Evolutionary conservation across 495 filamentous ascomycete species (phyloP), one percentile per base, ranked within the genome.

Genomic region (Penicillium salamii): DNA sequence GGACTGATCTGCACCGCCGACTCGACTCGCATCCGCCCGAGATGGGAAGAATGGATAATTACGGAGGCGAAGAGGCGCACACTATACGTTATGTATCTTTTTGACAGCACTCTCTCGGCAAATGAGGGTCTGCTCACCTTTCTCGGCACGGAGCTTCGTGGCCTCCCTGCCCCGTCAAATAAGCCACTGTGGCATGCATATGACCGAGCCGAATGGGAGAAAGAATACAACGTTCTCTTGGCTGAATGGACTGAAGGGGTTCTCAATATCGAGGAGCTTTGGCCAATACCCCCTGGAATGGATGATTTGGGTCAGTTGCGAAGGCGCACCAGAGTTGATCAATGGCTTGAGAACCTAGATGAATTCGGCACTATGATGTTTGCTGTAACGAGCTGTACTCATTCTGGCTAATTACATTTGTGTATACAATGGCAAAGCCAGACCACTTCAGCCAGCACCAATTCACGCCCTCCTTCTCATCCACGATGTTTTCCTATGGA

Each of bases 11-110:
- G n/a, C n/a, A n/a, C n/a, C n/a, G n/a, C n/a, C n/a, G n/a, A n/a
- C n/a, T n/a, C n/a, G n/a, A n/a, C n/a, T n/a, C n/a, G n/a, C 0
- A 51, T 53, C 3, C 63, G 69, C 2, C 76, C 75, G 2, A 56
- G 23, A 15, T 79, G 75, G 77, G 74, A 78, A 53, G 66, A 68
- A 3, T 79, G 74, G 75, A 76, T 79, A 26, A 53, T 76, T 3
- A 70, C 65, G 12, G 62, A 68, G 11, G 55, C 75, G 12, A 78
- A 76, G 46, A 66, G 73, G 14, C 73, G 77, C 2, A 65, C 74
- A 7, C 33, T 79, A 2, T 70, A 65, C 31, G 58, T 65, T 0
- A 74, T 77, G 69, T 78, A 78, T 43, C 57, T 79, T n/a, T 76
- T 79, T 46, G 69, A 59, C 41, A 77, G 61, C 18, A 59, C 76